These are phyloP conservation scores for Colletotrichum sidae DNA, from an alignment of 2,329 filamentous ascomycete species.

Conservation along the genomic window DNA sequence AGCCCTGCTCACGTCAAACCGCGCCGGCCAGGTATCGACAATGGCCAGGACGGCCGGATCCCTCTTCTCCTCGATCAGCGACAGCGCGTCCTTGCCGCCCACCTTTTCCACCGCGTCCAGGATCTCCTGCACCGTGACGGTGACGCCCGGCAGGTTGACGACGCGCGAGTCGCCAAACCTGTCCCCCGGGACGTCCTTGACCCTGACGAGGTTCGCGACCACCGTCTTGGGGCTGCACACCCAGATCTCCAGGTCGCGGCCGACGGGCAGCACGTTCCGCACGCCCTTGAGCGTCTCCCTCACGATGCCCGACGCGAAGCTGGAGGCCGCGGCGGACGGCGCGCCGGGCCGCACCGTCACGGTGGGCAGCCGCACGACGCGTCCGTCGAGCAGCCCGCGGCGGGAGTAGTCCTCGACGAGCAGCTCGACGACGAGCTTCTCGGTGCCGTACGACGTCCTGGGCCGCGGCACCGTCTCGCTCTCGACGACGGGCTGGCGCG, in stretches of 20 bases:
- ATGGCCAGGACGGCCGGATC: slow-evolving; percentile 60
- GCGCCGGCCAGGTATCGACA: slow-evolving; percentile 64
- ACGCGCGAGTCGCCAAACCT: slow-evolving; percentile 54
- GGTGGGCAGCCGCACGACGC: slow-evolving; percentile 69
- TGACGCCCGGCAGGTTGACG: slow-evolving; percentile 65
- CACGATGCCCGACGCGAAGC: slow-evolving; percentile 72
- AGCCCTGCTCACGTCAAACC: slow-evolving; percentile 64
- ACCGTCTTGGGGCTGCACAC: slow-evolving; percentile 60
- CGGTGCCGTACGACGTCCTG: slow-evolving; percentile 68
- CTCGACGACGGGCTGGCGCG: slow-evolving; percentile 48
- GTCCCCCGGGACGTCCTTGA: slow-evolving; percentile 54
- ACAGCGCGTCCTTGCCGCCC: slow-evolving; percentile 58
- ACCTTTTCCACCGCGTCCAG: slow-evolving; percentile 62
- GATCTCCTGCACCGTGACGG: slow-evolving; percentile 65
- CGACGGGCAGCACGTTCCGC: slow-evolving; percentile 56
- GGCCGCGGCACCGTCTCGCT: slow-evolving; percentile 62
- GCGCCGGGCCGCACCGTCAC: slow-evolving; percentile 70
- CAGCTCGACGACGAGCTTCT: slow-evolving; percentile 72
- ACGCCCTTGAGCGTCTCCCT: slow-evolving; percentile 67
- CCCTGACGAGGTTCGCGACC: slow-evolving; percentile 56
- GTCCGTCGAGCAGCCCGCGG: slow-evolving; percentile 66
- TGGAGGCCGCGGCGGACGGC: slow-evolving; percentile 70
- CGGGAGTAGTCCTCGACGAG: slow-evolving; percentile 65
- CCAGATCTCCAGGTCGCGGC: slow-evolving; percentile 59
- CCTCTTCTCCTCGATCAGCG: slow-evolving; percentile 59